Evolutionary conservation across 1,284 basidiomycete species (phyloP).

Genomic region (Moniliophthora roreri): DNA sequence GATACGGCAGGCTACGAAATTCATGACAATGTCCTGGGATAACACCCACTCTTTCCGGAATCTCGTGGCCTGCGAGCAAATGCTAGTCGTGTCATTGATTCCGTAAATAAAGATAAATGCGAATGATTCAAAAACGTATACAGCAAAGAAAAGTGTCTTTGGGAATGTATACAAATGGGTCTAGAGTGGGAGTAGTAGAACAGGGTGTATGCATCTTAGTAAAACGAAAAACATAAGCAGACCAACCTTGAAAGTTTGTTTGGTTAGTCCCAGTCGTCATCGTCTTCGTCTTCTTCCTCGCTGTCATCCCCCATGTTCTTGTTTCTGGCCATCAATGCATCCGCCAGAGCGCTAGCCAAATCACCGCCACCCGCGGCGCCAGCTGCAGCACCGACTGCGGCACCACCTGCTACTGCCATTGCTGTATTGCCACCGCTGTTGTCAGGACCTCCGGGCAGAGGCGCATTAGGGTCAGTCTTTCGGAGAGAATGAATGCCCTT

Average conservation of each 20-base stretch:
- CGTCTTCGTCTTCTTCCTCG: constrained; percentile 89
- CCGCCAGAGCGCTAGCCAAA: constrained; percentile 53
- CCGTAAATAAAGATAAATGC: too few relatives aligned
- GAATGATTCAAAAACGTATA: too few relatives aligned
- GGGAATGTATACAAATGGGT: too few relatives aligned
- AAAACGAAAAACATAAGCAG: background rate
- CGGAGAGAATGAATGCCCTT: constrained; percentile 69
- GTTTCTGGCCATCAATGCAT: constrained; percentile 69
- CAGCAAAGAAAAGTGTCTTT: too few relatives aligned
- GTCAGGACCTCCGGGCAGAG: constrained; percentile 26
- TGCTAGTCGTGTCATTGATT: too few relatives aligned
- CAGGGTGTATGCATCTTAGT: background rate
- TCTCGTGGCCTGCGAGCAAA: too few relatives aligned
- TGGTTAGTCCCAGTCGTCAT: constrained; percentile 81
- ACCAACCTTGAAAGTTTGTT: constrained; percentile 6
- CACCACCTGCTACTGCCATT: constrained; percentile 41
- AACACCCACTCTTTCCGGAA: too few relatives aligned
- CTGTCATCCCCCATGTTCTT: constrained; percentile 88
- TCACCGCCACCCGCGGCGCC: constrained; percentile 45
- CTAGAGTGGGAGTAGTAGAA: too few relatives aligned
- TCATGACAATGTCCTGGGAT: too few relatives aligned
- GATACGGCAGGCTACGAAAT: too few relatives aligned
- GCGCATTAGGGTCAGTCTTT: constrained; percentile 52
- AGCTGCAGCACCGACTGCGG: constrained; percentile 38
- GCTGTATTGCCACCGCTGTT: constrained; percentile 23